Base-by-base conservation (phyloP, 345 rosid species). In the Euphorbia tirucalli region DNA sequence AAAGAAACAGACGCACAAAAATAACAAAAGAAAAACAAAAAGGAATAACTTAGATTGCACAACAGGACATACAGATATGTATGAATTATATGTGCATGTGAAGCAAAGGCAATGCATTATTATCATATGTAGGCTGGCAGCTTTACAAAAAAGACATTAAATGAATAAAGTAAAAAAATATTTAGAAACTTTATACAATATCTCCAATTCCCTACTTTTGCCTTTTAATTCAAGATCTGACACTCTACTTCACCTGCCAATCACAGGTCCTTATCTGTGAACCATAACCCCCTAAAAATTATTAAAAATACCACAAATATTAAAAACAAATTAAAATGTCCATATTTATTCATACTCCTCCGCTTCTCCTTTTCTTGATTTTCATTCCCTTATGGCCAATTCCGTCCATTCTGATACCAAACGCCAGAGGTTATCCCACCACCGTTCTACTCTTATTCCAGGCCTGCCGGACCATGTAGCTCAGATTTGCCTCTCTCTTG, bases 391-490 rank as follows among this genome's bases (percentile, higher is more conserved):
- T 3, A 70, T 44, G 76, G 58, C 76, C 22, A 44, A 22, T 31
- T 43, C 59, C 13, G 28, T 44, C 58, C 59, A 16, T 10, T 7
- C 78, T 27, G 4, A 63, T 35, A 56, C 59, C 46, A 83, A 87
- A 70, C 77, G 81, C 77, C 78, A 24, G 2, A 81, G 70, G 44
- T 60, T 24, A 25, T 14, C 67, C 32, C n/a, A 59, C 52, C 70
- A 25, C 54, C 76, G 70, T 16, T 64, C 82, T 3, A 54, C 49
- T n/a, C 81, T 88, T 4, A 63, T 87, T 5, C 81, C 87, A 0
- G 88, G 92, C 7, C 75, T 88, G 19, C 89, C 89, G 1, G 79
- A 88, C 77, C 79, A 84, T 50, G 32, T 85, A 31, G 81, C 86
- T 3, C 78, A 78, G 7, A 75, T 84, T 24, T 85, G 85, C 62